phyloP scores from a whole-genome alignment of 768 basidiomycete genomes.

The Leccinum boreale region DNA sequence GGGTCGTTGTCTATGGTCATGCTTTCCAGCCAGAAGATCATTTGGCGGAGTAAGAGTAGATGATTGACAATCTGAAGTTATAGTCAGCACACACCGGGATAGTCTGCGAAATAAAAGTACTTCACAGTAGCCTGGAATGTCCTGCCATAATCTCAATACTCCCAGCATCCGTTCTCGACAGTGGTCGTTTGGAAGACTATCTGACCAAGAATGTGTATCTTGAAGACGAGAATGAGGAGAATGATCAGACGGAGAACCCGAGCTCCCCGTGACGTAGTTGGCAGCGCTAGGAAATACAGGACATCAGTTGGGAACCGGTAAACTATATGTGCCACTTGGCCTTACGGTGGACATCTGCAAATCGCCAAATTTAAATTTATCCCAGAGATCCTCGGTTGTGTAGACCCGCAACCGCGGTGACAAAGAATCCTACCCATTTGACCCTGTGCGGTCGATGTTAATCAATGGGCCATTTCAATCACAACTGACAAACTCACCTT shows the following conservation, averaged over 20 bases:
- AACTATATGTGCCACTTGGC: slow-evolving; percentile 10
- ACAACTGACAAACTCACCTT: slow-evolving; percentile 46
- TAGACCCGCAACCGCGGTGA: slow-evolving; percentile 89
- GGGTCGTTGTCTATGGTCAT: slow-evolving; percentile 61
- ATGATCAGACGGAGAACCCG: slow-evolving; percentile 82
- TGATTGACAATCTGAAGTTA: slow-evolving; percentile 62
- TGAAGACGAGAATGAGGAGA: slow-evolving; percentile 92
- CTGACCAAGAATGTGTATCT: slow-evolving; percentile 94
- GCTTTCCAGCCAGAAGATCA: slow-evolving; percentile 69
- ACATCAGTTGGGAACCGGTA: slow-evolving; percentile 9
- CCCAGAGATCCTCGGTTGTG: slow-evolving; percentile 97
- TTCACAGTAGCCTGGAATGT: slow-evolving; percentile 66
- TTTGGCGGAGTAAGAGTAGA: slow-evolving; percentile 65
- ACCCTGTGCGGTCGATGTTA: slow-evolving; percentile 50
- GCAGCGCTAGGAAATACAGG: slow-evolving; percentile 53
- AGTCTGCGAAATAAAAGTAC: slow-evolving; percentile 36
- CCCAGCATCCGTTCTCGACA: slow-evolving; percentile 64
- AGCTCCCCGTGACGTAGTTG: slow-evolving; percentile 88
- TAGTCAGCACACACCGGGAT: slow-evolving; percentile 6
- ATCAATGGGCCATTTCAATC: neutral
- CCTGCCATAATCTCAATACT: slow-evolving; percentile 42
- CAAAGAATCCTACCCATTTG: slow-evolving; percentile 95
- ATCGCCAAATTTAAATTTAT: slow-evolving; percentile 97
- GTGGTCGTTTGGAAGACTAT: slow-evolving; percentile 64
- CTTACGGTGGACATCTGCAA: slow-evolving; percentile 85